These are phyloP conservation scores for Meyerozyma guilliermondii DNA, from an alignment of 1,139 yeast species.

Conservation along the genomic window DNA sequence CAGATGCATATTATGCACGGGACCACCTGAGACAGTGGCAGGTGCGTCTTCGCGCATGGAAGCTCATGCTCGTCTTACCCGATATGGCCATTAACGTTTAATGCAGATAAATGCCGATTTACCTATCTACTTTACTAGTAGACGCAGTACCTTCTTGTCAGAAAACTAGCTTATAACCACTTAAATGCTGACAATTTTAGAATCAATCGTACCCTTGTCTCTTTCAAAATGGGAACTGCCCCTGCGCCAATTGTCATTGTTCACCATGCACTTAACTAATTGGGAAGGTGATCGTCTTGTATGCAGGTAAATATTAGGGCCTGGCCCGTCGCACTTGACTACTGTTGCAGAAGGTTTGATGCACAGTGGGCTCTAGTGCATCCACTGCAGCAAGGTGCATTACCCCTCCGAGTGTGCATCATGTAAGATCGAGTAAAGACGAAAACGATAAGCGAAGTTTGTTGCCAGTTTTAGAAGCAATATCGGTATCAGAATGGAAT, in stretches of 20 bases:
- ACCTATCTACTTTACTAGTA: too few species aligned
- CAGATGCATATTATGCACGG: slow-evolving; percentile 1
- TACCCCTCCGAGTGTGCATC: neutral
- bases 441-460: neutral
- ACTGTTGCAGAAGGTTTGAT: neutral
- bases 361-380: neutral
- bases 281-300: neutral
- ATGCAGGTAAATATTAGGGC: neutral
- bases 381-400: neutral
- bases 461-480: neutral
- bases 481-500: neutral
- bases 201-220: neutral
- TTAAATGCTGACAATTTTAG: neutral
- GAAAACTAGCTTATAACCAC: too few species aligned
- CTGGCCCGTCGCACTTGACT: neutral
- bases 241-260: neutral
- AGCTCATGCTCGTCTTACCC: neutral
- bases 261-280: neutral
- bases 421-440: slow-evolving; percentile 1
- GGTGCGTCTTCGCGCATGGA: slow-evolving; percentile 1
- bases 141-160: too few species aligned
- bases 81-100: neutral
- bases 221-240: neutral
- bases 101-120: neutral
- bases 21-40: neutral